These are phyloP conservation scores for Debaryomyces coudertii DNA, from an alignment of 1,139 yeast genomes.

Conservation along the genomic window DNA sequence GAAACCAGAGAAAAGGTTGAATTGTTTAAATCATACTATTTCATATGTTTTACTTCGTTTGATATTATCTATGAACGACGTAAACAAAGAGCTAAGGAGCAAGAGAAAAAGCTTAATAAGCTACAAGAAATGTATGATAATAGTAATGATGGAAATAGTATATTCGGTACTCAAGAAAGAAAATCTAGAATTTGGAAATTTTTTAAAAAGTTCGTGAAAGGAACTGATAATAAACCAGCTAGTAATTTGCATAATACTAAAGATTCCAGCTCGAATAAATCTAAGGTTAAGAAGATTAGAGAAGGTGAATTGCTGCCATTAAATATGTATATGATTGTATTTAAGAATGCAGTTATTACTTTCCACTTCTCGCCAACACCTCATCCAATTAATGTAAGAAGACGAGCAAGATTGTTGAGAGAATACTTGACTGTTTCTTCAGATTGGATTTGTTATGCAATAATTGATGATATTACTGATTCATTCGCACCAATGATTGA, in stretches of 20 bases:
- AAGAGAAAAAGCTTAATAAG: slow-evolving; percentile 43
- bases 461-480: slow-evolving; percentile 95
- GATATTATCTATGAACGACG: slow-evolving; percentile 79
- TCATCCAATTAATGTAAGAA: slow-evolving; percentile 91
- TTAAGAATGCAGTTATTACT: slow-evolving; percentile 86
- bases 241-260: slow-evolving; percentile 16
- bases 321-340: slow-evolving; percentile 90
- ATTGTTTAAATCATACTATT: slow-evolving; percentile 82
- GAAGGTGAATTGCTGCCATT: slow-evolving; percentile 86
- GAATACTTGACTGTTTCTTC: slow-evolving; percentile 90
- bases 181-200: slow-evolving; percentile 23
- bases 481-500: slow-evolving; percentile 97
- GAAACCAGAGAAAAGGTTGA: slow-evolving; percentile 97
- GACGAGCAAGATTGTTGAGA: slow-evolving; percentile 83
- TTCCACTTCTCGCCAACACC: slow-evolving; percentile 96
- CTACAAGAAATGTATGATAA: slow-evolving; percentile 42
- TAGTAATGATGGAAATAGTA: slow-evolving; percentile 21
- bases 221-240: slow-evolving; percentile 9
- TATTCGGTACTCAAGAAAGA: slow-evolving; percentile 25
- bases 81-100: slow-evolving; percentile 49
- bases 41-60: slow-evolving; percentile 91
- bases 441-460: slow-evolving; percentile 96
- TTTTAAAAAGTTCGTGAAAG: slow-evolving; percentile 18
- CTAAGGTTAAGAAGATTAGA: slow-evolving; percentile 42
- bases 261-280: slow-evolving; percentile 27